Base-by-base conservation (phyloP, 2,329 filamentous ascomycete species). In the Coniochaeta sp. region DNA sequence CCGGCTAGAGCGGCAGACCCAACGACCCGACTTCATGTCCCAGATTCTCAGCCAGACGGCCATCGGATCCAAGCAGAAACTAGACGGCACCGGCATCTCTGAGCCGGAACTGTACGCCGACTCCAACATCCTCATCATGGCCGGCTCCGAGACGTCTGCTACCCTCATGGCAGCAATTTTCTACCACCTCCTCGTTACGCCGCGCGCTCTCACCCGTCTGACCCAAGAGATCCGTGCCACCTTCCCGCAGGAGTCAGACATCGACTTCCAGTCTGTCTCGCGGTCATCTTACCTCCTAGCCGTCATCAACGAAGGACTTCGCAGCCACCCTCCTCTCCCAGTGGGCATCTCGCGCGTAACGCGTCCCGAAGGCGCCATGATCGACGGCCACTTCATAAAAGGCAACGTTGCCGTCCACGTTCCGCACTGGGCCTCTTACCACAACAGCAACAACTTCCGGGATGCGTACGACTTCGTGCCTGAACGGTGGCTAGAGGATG, bases 361-460 rank as follows among this genome's bases (percentile, higher is more conserved):
- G 0, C 66, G 69, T n/a, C 54, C 58, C 5, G 67, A 62, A 9
- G 71, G 70, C 34, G 62, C 24, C 17, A 36, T 61, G 7, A 52
- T 70, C 1, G 65, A 63, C 34, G 67, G 68, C 14, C 64, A 70
- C 44, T 66, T 62, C 61, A 60, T 74, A 10, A 70, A 71, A 0
- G 67, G 64, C 12, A 69, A 70, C 10, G 68, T 68, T 6, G 77
- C 79, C 55, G 72, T 82, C 12, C 75, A 75, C 0, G 70, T 72
- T 8, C 34, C 19, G 30, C 30, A 36, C 24, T 38, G 30, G 55
- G 30, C 34, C 12, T 62, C 66, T 5, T 68, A 68, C 8, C 69
- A 71, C 44, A 62, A 62, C 24, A 58, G 63, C 7, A 17, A 59
- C 17, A 66, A 72, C 58, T 73, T 72, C 59, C 59, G 65, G 9